These are phyloP conservation scores for Penicillium subrubescens DNA, from an alignment of 495 filamentous ascomycete genomes.

Conservation along the genomic window DNA sequence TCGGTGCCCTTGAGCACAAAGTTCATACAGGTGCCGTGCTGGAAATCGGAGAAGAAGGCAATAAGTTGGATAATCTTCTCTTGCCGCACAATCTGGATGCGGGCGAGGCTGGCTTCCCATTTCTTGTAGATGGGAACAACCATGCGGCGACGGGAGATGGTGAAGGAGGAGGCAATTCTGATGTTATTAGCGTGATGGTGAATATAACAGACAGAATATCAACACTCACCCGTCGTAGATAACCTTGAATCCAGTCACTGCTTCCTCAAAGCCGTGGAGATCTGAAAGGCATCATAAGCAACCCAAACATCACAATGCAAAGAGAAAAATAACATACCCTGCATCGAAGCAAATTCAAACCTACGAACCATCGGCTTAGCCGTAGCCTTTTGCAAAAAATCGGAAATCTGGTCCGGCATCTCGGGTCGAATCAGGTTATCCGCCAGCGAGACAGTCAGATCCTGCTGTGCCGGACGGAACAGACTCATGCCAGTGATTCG, in stretches of 20 bases:
- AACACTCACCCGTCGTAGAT: conserved; percentile 64
- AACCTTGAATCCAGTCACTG: conserved; percentile 76
- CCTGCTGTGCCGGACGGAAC: conserved; percentile 64
- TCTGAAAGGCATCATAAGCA: conserved; percentile 49
- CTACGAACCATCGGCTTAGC: conserved; percentile 44
- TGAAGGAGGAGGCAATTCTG: conserved; percentile 67
- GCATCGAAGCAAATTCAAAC: conserved; percentile 43
- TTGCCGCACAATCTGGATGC: conserved; percentile 76
- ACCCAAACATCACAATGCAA: background rate
- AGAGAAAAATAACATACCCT: conserved; percentile 33
- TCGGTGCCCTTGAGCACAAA: conserved; percentile 82
- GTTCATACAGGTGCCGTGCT: conserved; percentile 82
- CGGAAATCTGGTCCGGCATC: conserved; percentile 52
- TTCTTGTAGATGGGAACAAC: conserved; percentile 90
- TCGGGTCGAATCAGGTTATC: conserved; percentile 64
- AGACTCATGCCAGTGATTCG: conserved; percentile 62
- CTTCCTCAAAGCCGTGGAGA: conserved; percentile 73
- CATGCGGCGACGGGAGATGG: conserved; percentile 81
- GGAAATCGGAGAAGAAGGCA: conserved; percentile 79
- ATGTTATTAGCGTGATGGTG: background rate
- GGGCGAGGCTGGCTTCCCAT: conserved; percentile 74
- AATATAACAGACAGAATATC: background rate
- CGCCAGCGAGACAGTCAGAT: conserved; percentile 67
- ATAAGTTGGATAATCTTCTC: conserved; percentile 73
- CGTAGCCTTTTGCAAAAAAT: conserved; percentile 51